phyloP scores from a whole-genome alignment of 208 protist genomes.

The Herpetomonas samuelpessoai region DNA sequence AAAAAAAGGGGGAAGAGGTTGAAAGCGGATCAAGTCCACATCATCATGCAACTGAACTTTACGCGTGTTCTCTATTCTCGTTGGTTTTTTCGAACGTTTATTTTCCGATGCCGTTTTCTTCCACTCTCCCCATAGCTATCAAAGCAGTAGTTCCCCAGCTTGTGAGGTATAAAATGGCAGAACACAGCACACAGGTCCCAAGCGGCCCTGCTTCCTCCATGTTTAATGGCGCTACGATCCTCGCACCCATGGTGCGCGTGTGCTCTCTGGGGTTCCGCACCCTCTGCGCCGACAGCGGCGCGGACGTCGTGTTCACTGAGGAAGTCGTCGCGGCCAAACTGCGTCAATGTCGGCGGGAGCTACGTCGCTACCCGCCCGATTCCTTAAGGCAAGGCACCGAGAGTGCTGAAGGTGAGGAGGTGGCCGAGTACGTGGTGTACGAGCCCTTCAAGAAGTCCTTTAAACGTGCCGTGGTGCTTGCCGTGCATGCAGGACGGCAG shows the following conservation, averaged over 20 bases:
- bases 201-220: too few relatives aligned
- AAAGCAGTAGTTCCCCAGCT: too few relatives aligned
- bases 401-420: slow-evolving; percentile 7
- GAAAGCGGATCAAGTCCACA: too few relatives aligned
- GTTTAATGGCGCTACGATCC: slow-evolving; percentile 75
- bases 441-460: slow-evolving; percentile 70
- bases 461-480: slow-evolving; percentile 66
- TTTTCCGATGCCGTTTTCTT: too few relatives aligned
- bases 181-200: too few relatives aligned
- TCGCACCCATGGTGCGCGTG: slow-evolving; percentile 97
- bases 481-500: slow-evolving; percentile 12
- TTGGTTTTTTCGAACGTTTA: too few relatives aligned
- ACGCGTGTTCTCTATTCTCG: too few relatives aligned
- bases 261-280: slow-evolving; percentile 91
- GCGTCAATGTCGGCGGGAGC: slow-evolving; percentile 44
- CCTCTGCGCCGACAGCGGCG: slow-evolving; percentile 88
- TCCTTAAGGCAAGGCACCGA: too few relatives aligned
- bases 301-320: slow-evolving; percentile 97
- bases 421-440: slow-evolving; percentile 88
- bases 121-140: too few relatives aligned
- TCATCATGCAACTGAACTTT: too few relatives aligned
- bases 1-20: too few relatives aligned
- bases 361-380: slow-evolving; percentile 46
- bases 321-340: slow-evolving; percentile 97
- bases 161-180: too few relatives aligned